A percentile compares a stretch with the other conserved stretches of the same genome.
Conservation (phyloP, 108 stramenopile species). For the Cyclostephanos tholiformis region DNA sequence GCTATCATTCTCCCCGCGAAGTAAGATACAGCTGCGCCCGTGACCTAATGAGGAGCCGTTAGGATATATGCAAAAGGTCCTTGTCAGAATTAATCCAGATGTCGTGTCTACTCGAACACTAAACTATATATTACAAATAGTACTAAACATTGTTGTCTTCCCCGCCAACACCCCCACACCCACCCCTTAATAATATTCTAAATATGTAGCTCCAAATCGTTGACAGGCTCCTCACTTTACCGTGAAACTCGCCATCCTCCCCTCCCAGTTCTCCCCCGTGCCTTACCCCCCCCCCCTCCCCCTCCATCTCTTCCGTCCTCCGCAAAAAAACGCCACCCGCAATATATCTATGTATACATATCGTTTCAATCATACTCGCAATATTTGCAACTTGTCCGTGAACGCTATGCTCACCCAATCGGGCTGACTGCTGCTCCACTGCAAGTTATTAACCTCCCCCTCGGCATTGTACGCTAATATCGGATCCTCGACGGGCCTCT, state of each 20-base stretch:
- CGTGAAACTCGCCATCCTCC: too few species aligned
- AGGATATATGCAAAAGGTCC: not conserved
- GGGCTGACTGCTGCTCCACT: slow-evolving; percentile 93
- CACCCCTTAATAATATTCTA: too few species aligned
- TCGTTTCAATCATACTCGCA: slow-evolving; percentile 40
- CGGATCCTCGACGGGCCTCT: slow-evolving; percentile 90
- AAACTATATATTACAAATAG: not conserved
- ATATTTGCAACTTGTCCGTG: slow-evolving; percentile 92
- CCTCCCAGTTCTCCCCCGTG: not conserved
- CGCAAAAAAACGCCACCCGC: not conserved
- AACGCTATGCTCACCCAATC: slow-evolving; percentile 98
- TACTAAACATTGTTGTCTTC: not conserved
- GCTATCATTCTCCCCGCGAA: too few species aligned
- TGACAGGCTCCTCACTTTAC: too few species aligned
- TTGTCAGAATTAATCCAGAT: not conserved
- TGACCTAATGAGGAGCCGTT: too few species aligned
- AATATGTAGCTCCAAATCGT: too few species aligned
- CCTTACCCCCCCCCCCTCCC: too few species aligned
- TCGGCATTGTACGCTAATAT: slow-evolving; percentile 98
- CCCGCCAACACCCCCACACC: too few species aligned
- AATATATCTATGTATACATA: not conserved
- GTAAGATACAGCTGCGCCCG: too few species aligned
- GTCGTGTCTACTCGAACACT: not conserved
- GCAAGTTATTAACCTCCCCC: slow-evolving; percentile 95
- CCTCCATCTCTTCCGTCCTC: not conserved